Conservation (phyloP, 345 rosid species). For the Murraya paniculata region DNA sequence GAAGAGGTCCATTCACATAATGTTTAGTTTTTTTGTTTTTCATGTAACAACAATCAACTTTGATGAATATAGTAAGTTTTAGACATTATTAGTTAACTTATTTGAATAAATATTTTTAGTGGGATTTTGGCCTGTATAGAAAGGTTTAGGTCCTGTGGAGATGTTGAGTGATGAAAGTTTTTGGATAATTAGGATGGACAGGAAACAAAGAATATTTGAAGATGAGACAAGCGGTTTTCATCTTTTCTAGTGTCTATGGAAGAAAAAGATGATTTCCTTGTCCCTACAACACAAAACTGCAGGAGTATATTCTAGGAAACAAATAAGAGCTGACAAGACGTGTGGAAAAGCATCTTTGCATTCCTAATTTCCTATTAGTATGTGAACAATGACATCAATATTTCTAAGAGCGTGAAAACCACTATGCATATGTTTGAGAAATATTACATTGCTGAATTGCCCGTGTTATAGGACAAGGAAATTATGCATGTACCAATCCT, state of each 20-base stretch:
- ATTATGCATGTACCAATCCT: not conserved
- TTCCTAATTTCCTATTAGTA: not conserved
- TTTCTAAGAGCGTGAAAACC: not conserved
- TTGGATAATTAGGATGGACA: not conserved
- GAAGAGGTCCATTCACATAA: slow-evolving; percentile 61
- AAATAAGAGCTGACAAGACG: not conserved
- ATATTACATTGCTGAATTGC: not conserved
- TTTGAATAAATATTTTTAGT: not conserved
- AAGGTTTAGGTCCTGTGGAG: not conserved
- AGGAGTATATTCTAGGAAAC: not conserved
- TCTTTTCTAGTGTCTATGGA: not conserved
- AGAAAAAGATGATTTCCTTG: not conserved
- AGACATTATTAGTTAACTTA: not conserved
- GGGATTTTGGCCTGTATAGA: not conserved
- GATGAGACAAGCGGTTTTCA: too few species aligned
- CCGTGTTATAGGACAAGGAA: not conserved
- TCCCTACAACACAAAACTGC: not conserved
- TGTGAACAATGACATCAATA: not conserved
- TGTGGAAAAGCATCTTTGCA: not conserved
- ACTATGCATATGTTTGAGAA: not conserved
- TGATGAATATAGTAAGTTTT: not conserved
- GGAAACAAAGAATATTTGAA: not conserved
- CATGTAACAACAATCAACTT: not conserved
- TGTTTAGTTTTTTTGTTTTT: not conserved
- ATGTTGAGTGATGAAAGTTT: not conserved